Conservation (phyloP, 768 basidiomycete species). For the Suillus clintonianus region DNA sequence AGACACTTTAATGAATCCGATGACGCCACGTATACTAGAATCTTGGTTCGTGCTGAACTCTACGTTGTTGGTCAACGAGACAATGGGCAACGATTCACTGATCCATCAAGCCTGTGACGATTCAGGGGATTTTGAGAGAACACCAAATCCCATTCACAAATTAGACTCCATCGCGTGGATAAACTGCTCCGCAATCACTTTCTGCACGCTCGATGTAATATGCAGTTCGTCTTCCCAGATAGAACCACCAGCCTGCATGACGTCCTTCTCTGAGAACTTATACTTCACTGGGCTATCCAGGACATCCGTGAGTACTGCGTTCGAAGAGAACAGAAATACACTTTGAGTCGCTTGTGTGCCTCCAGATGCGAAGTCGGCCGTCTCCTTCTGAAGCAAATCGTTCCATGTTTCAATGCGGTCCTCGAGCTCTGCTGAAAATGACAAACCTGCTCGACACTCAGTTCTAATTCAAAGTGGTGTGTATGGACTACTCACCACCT, state of each 20-base stretch:
- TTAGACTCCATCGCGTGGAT: background rate
- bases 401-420: constrained; percentile 32
- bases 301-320: constrained; percentile 30
- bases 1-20: no score
- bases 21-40: no score
- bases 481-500: constrained; percentile 25
- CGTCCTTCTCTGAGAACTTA: constrained; percentile 34
- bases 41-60: no score
- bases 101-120: no score
- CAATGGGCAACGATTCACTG: no score
- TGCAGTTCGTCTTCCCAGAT: constrained; percentile 41
- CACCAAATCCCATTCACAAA: no score
- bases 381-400: constrained; percentile 19
- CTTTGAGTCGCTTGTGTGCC: constrained; percentile 20
- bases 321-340: constrained; percentile 35
- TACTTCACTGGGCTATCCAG: constrained; percentile 36
- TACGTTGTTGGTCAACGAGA: no score
- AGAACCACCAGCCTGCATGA: constrained; percentile 24
- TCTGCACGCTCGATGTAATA: constrained; percentile 31
- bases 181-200: constrained; percentile 24
- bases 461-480: background rate
- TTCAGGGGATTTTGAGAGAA: no score
- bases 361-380: constrained; percentile 23
- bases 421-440: background rate
- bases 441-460: background rate